A percentile compares a stretch with the other conserved stretches of the same genome.
Evolutionary conservation across 2,329 filamentous ascomycete species (phyloP).

Genomic region (Ophiosphaerella narmari): DNA sequence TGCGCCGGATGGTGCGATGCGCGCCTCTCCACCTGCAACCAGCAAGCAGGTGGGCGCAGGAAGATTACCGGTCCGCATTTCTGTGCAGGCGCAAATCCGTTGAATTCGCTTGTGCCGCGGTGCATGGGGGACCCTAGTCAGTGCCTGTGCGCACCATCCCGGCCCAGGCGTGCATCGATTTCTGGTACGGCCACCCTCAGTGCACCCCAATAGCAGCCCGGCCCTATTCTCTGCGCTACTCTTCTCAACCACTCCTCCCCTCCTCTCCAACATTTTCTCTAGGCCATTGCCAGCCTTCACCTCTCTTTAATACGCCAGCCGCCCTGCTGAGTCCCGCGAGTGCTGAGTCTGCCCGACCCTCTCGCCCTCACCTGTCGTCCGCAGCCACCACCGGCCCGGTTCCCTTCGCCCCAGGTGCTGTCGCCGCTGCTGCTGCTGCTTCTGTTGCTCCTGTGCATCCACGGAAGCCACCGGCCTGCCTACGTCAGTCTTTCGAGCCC

Average conservation of each 20-base stretch:
- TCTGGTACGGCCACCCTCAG: constrained; percentile 6
- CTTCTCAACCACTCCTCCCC: constrained; percentile 33
- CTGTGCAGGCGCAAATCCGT: constrained; percentile 29
- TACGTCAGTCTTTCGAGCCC: constrained; percentile 14
- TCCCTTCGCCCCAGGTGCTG: constrained; percentile 15
- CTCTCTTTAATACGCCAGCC: constrained; percentile 35
- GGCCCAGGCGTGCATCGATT: constrained; percentile 33
- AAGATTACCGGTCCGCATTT: constrained; percentile 21
- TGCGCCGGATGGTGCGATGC: background rate
- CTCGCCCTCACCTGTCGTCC: constrained; percentile 17
- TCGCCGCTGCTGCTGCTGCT: background rate
- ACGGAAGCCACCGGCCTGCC: constrained; percentile 39
- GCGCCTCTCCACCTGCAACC: constrained; percentile 17
- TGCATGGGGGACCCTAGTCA: constrained; percentile 23
- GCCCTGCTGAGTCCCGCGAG: constrained; percentile 14
- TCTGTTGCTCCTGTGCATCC: constrained; percentile 10
- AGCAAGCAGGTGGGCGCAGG: constrained; percentile 9
- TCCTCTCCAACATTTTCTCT: constrained; percentile 31
- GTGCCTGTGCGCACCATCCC: constrained; percentile 9
- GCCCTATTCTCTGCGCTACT: constrained; percentile 37
- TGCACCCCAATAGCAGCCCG: constrained; percentile 32
- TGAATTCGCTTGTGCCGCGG: constrained; percentile 19
- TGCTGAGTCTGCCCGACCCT: constrained; percentile 14
- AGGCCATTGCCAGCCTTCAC: constrained; percentile 41
- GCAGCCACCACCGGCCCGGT: constrained; percentile 21